Base-by-base conservation (phyloP, 2,329 filamentous ascomycete genomes). In the Ophiocordyceps camponoti-floridani region DNA sequence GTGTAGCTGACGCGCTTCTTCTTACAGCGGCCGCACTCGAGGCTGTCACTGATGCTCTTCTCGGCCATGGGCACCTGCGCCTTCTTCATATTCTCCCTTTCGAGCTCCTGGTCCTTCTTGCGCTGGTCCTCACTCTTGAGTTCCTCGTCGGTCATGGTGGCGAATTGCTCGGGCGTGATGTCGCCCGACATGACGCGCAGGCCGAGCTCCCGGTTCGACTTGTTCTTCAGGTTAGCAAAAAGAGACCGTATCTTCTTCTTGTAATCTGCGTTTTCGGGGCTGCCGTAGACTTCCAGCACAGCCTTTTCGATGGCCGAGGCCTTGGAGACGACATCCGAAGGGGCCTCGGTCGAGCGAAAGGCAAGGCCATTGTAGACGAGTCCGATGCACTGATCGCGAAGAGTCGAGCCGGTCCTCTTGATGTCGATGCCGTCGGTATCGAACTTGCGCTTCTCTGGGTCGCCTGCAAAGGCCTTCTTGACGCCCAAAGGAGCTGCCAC, bases 51-150 rank as follows among this genome's bases (percentile, higher is more conserved):
- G 65, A 95, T 86, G 58, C 82, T 88, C 72, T 87, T 91, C 65
- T 94, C 82, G 16, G 79, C 83, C 70, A 88, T 83, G 46, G 89
- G 84, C 11, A 94, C 88, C 79, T 96, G 93, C 1, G 91, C 86
- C 63, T 89, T 86, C 68, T 87, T 87, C 84, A 96, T 88, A 64
- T 98, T 98, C 65, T 95, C 86, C 64, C 84, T 78, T 59, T 87
- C 73, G 43, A 94, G 72, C 60, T 78, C 77, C 53, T 75, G 68
- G 53, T 95, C 87, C 57, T 81, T 75, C 54, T 77, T 77, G 48
- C 79, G 77, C 63, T 84, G 82, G 62, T 91, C 79, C 43, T 79
- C 81, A 42, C 84, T 91, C 68, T 93, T 93, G 59, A 98, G 76
- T 61, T 96, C 89, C 45, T 94, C 84, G 54, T 84, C 79, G 9